phyloP scores from a whole-genome alignment of 2,329 filamentous ascomycete species.

The Verticillium nonalfalfae region DNA sequence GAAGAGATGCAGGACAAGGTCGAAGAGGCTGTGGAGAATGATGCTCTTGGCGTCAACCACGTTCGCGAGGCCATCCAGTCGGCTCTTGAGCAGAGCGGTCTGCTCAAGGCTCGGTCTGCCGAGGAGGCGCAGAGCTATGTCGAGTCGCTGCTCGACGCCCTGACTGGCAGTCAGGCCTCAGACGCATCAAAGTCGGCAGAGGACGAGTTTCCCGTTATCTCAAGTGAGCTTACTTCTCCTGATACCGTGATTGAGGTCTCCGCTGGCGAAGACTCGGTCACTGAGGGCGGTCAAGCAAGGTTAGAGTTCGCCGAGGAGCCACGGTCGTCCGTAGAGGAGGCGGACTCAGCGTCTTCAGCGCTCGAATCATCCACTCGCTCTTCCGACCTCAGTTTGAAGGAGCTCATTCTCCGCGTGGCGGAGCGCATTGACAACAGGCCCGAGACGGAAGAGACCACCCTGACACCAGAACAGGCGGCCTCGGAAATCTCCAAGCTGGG shows the following conservation, averaged over 20 bases:
- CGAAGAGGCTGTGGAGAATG: slow-evolving; percentile 51
- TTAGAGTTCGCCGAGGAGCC: neutral
- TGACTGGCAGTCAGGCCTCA: slow-evolving; percentile 25
- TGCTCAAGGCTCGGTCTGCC: slow-evolving; percentile 37
- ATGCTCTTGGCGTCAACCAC: slow-evolving; percentile 43
- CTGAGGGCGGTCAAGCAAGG: neutral
- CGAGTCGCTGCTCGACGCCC: slow-evolving; percentile 41
- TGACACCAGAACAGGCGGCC: slow-evolving; percentile 14
- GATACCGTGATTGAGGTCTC: neutral
- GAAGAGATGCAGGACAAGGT: slow-evolving; percentile 48
- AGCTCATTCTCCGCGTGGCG: slow-evolving; percentile 47
- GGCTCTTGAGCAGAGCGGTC: slow-evolving; percentile 47
- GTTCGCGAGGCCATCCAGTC: slow-evolving; percentile 49
- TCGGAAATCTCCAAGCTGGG: slow-evolving; percentile 32
- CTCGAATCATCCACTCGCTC: neutral
- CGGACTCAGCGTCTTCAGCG: neutral
- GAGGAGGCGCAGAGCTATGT: slow-evolving; percentile 42
- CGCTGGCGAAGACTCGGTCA: neutral
- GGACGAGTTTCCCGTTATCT: neutral
- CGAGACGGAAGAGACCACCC: slow-evolving; percentile 6
- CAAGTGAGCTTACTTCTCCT: neutral
- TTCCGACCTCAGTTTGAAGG: slow-evolving; percentile 25
- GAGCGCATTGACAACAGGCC: slow-evolving; percentile 33
- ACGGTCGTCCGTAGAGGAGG: neutral
- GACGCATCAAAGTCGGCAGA: neutral